phyloP scores from a whole-genome alignment of 2,329 filamentous ascomycete species.

The Corinectria fuckeliana region DNA sequence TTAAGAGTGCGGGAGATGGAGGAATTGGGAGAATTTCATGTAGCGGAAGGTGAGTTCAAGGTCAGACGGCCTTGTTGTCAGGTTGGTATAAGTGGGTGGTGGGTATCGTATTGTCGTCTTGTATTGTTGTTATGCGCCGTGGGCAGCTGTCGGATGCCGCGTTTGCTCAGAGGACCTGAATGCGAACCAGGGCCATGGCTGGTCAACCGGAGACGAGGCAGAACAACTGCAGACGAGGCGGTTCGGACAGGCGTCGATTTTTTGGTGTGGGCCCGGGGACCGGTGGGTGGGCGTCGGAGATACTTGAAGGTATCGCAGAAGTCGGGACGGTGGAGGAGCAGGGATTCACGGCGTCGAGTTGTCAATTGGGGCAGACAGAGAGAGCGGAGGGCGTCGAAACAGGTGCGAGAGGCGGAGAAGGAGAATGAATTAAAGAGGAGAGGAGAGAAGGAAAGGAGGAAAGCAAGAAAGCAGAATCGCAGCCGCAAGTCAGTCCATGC shows the following conservation, averaged over 20 bases:
- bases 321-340: conserved; percentile 1
- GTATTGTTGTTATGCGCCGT: background rate
- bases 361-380: conserved; percentile 16
- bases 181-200: conserved; percentile 35
- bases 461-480: conserved; percentile 28
- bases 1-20: background rate
- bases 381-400: background rate
- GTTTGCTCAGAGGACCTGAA: conserved; percentile 28
- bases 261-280: background rate
- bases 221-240: conserved; percentile 20
- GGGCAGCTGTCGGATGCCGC: conserved; percentile 18
- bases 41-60: background rate
- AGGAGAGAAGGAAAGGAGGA: conserved; percentile 22
- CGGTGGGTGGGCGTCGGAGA: background rate
- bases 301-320: conserved; percentile 19
- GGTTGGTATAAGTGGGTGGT: conserved; percentile 18
- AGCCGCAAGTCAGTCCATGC: conserved; percentile 39
- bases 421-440: conserved; percentile 17
- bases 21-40: background rate
- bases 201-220: conserved; percentile 19
- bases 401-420: conserved; percentile 18
- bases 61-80: background rate
- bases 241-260: conserved; percentile 16
- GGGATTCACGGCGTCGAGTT: conserved; percentile 9
- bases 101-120: conserved; percentile 17